Percentiles rank a stretch among this genome's conserved stretches.
phyloP scores from a whole-genome alignment of 2,329 filamentous ascomycete genomes.

The Bipolaris cookei region DNA sequence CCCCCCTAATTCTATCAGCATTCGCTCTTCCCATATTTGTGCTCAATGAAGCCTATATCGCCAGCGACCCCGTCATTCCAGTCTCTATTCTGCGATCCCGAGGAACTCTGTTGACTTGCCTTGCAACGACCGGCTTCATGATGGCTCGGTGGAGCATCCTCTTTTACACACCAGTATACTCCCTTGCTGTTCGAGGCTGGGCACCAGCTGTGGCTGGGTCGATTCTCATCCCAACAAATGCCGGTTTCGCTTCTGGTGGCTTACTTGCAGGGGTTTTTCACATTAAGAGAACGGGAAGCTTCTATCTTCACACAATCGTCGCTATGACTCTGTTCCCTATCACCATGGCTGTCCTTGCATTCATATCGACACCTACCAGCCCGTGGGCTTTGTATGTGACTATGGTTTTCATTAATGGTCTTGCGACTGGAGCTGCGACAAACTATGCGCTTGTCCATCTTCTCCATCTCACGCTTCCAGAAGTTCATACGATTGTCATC shows the following conservation, averaged over 20 bases:
- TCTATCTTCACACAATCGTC: constrained; percentile 69
- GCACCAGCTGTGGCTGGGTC: constrained; percentile 73
- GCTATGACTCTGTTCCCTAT: constrained; percentile 67
- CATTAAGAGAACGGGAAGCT: constrained; percentile 74
- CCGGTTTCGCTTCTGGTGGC: constrained; percentile 77
- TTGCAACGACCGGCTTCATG: constrained; percentile 79
- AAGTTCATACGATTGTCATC: constrained; percentile 76
- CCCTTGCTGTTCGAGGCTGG: constrained; percentile 75
- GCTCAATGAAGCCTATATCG: constrained; percentile 67
- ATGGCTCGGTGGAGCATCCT: constrained; percentile 79
- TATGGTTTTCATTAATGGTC: constrained; percentile 71
- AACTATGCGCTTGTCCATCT: constrained; percentile 85
- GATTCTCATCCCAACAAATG: constrained; percentile 80
- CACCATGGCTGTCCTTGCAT: constrained; percentile 64
- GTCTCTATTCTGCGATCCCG: constrained; percentile 71
- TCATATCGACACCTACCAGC: constrained; percentile 61
- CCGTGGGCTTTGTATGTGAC: constrained; percentile 62
- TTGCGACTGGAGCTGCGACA: constrained; percentile 72
- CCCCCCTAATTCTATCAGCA: constrained; percentile 67
- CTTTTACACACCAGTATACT: constrained; percentile 81
- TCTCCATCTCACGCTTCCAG: constrained; percentile 70
- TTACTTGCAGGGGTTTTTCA: constrained; percentile 77
- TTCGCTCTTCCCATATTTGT: constrained; percentile 60
- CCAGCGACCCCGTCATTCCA: constrained; percentile 76
- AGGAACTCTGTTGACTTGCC: constrained; percentile 73